Base-by-base conservation (phyloP, 805 yeast species). In the Brettanomyces naardenensis region DNA sequence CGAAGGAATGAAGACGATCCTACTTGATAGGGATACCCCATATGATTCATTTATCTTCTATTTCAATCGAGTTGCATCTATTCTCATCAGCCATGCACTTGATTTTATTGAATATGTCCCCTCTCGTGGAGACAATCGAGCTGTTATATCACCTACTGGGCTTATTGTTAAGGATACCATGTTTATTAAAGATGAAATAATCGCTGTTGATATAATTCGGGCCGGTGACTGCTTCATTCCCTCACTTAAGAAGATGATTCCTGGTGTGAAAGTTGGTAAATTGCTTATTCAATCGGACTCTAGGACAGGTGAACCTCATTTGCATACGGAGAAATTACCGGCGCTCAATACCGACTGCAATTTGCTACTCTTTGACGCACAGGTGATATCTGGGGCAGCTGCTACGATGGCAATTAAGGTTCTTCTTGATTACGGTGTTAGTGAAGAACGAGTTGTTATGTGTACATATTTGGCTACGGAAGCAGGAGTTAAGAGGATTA, bases 391-490 rank as follows among this genome's bases (percentile, higher is more conserved):
- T 22, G 98, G 97, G 2, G 95, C 96, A 0, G 95, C 95, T 0
- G 80, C 89, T 2, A 82, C 87, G 31, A 92, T 90, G 97, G 95
- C 97, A 0, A 75, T 86, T 32, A 92, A 87, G 49, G 88, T 90
- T 3, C 62, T 90, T 35, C 48, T 84, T 13, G 97, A 90, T 53
- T 94, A 90, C 54, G 82, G 80, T 5, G 80, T 86, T 18, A 48
- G 56, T 6, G 70, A 73, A 35, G 62, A 68, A 22, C 71, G 82
- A 45, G 81, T 92, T 18, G 71, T 79, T 2, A 66, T 88, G 38
- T 77, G 87, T 10, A 64, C 80, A 4, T 84, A 83, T 51, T 57
- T 81, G 37, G 83, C 87, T n/a, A 77, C 94, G 0, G 92, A 82
- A 47, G 66, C 76, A 27, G 96, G 95, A 3, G 58, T 86, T 5